A percentile compares a stretch with the other conserved stretches of the same genome.
Conservation (phyloP, 306 rosid genomes). For the Quercus berberidifolia region DNA sequence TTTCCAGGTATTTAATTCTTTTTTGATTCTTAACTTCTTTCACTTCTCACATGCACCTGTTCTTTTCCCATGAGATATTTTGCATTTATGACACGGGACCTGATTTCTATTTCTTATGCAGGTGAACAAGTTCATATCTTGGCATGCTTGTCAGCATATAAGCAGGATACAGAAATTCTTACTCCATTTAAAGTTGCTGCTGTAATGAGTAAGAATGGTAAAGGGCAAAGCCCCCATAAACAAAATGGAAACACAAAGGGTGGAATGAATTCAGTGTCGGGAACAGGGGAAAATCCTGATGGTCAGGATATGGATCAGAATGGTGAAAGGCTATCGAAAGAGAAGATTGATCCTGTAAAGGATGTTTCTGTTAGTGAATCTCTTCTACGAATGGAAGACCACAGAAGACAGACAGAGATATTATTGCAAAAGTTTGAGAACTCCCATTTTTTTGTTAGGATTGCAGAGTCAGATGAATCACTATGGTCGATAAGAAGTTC, state of each 20-base stretch:
- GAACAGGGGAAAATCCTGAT: constrained; percentile 44
- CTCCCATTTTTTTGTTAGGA: constrained; percentile 90
- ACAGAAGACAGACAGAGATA: constrained; percentile 54
- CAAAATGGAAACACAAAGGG: constrained; percentile 48
- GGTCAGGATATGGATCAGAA: constrained; percentile 39
- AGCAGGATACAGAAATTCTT: constrained; percentile 71
- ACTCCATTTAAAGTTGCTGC: constrained; percentile 82
- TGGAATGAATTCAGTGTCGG: constrained; percentile 30
- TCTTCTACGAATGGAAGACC: constrained; percentile 65
- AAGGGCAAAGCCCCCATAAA: constrained; percentile 42
- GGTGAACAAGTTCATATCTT: constrained; percentile 92
- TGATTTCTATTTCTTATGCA: constrained; percentile 49
- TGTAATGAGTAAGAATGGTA: constrained; percentile 60
- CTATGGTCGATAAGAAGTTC: constrained; percentile 75
- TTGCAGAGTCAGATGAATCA: constrained; percentile 66
- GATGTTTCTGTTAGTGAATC: constrained; percentile 57
- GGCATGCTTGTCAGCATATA: constrained; percentile 91
- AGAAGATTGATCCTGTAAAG: constrained; percentile 26
- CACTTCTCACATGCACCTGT: constrained; percentile 19
- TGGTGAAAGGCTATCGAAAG: constrained; percentile 36
- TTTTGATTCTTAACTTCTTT: constrained; percentile 24
- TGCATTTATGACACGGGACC: constrained; percentile 31
- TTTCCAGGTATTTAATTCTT: constrained; percentile 68
- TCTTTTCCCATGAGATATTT: constrained; percentile 28
- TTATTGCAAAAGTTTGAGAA: constrained; percentile 73